Conservation (phyloP, 1,284 basidiomycete genomes). For the Hemileccinum hortonii region DNA sequence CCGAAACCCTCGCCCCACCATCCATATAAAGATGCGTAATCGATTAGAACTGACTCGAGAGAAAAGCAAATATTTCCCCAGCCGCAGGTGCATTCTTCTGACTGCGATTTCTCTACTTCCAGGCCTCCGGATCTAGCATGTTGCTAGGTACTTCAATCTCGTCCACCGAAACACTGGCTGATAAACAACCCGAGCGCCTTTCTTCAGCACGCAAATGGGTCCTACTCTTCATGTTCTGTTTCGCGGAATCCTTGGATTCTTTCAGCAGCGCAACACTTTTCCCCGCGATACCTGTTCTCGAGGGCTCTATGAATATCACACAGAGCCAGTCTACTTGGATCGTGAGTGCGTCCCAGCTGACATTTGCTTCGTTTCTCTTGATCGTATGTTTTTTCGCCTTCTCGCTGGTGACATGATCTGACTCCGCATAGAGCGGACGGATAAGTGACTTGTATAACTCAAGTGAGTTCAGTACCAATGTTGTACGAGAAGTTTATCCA, state of each 20-base stretch:
- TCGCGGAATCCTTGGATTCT: conserved; percentile 47
- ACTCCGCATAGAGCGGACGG: conserved; percentile 29
- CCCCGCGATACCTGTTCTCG: conserved; percentile 40
- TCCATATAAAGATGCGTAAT: neutral
- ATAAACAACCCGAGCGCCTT: conserved; percentile 16
- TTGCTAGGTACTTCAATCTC: conserved; percentile 5
- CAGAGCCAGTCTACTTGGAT: conserved; percentile 44
- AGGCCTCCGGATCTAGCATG: conserved; percentile 11
- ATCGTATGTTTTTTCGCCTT: conserved; percentile 30
- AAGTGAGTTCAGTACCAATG: conserved; percentile 14
- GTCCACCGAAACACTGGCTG: conserved; percentile 21
- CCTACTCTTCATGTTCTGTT: conserved; percentile 45
- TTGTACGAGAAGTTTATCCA: neutral
- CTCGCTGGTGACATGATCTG: conserved; percentile 17
- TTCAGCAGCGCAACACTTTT: conserved; percentile 51
- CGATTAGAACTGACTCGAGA: conserved; percentile 8
- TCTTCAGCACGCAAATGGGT: conserved; percentile 31
- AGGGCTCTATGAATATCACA: conserved; percentile 52
- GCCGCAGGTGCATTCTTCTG: conserved; percentile 2
- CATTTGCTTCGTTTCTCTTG: conserved; percentile 45
- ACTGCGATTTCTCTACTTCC: neutral
- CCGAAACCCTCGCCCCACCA: neutral
- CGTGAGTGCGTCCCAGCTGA: conserved; percentile 42
- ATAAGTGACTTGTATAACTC: conserved; percentile 34
- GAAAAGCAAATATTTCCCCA: neutral